phyloP scores from a whole-genome alignment of 2,329 filamentous ascomycete species.

The Epichloe gansuensis region DNA sequence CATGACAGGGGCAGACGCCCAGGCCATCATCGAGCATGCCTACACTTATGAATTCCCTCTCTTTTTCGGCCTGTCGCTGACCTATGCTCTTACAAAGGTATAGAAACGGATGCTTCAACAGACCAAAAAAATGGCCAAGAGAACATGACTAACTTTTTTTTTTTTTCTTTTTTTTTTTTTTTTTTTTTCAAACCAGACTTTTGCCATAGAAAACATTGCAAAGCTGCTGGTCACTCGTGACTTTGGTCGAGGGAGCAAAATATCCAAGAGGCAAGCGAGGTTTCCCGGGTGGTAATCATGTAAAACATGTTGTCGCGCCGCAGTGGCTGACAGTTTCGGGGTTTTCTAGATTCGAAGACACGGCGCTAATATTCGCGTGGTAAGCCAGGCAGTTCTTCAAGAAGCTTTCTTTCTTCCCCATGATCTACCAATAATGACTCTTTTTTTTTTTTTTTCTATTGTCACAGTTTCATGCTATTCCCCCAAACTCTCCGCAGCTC shows the following conservation, averaged over 20 bases:
- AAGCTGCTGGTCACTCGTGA: conserved; percentile 26
- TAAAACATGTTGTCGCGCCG: neutral
- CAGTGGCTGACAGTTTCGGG: too few species aligned
- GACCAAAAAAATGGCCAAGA: neutral
- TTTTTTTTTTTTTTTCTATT: neutral
- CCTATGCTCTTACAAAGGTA: conserved; percentile 30
- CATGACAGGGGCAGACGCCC: conserved; percentile 33
- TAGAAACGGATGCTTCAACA: too few species aligned
- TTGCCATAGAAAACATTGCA: conserved; percentile 25
- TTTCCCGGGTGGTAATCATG: neutral
- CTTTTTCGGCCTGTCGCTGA: conserved; percentile 24
- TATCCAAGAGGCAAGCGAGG: conserved; percentile 23
- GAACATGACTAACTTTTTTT: neutral
- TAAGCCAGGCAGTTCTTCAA: conserved; percentile 7
- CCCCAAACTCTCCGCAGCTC: conserved; percentile 17
- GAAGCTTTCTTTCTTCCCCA: too few species aligned
- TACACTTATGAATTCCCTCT: conserved; percentile 25
- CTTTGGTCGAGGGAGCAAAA: conserved; percentile 18
- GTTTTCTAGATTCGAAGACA: conserved; percentile 29
- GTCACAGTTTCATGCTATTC: conserved; percentile 18
- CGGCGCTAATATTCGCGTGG: conserved; percentile 25
- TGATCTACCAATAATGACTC: neutral
- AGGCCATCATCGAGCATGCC: conserved; percentile 28
- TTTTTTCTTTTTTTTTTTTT: neutral
- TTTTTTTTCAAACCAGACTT: conserved; percentile 20